Base-by-base conservation (phyloP, 2,329 filamentous ascomycete genomes). In the Aureobasidium sp. region DNA sequence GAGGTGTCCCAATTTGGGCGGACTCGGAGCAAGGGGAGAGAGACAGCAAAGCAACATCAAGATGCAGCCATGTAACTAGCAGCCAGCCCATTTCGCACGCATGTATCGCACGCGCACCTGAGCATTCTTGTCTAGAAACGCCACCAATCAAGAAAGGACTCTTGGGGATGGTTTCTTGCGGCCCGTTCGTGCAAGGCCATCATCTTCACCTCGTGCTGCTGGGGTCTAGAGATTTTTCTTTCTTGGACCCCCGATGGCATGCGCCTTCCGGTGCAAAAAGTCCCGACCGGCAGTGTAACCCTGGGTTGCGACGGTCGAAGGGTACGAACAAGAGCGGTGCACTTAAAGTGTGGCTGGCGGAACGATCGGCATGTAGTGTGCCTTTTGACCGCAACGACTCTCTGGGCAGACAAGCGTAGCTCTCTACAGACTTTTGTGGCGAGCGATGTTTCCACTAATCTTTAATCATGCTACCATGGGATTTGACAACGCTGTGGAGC, bases 281-380 rank as follows among this genome's bases (percentile, higher is more conserved):
- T 58, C 43, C 55, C 55, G 55, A 58, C 55, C 55, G 55, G 43
- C 43, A 46, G 53, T 58, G 55, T 31, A 49, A 58, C 55, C 55
- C 17, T 49, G 43, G 19, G 35, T 19, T 58, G 21, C 25, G 23
- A 58, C 55, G 53, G 25, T 47, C 55, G 23, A 47, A 33, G 38
- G 33, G 19, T 27, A 35, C 25, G 27, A 47, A 49, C 21, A 38
- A 49, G 29, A 47, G 55, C 55, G 21, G 43, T 58, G 42, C 42
- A 46, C 42, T 58, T 58, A 58, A 49, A 58, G 55, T 58, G 55
- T 58, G 55, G 55, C 55, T 45, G 38, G 27, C 43, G 55, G 55
- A 58, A 42, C 25, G 55, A 58, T 58, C 55, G 55, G 55, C 55
- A 58, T 33, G 43, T 58, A 49, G 55, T 58, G 40, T 42, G 31